phyloP scores from a whole-genome alignment of 2,329 filamentous ascomycete genomes.

The Incumbomyces delicatus region DNA sequence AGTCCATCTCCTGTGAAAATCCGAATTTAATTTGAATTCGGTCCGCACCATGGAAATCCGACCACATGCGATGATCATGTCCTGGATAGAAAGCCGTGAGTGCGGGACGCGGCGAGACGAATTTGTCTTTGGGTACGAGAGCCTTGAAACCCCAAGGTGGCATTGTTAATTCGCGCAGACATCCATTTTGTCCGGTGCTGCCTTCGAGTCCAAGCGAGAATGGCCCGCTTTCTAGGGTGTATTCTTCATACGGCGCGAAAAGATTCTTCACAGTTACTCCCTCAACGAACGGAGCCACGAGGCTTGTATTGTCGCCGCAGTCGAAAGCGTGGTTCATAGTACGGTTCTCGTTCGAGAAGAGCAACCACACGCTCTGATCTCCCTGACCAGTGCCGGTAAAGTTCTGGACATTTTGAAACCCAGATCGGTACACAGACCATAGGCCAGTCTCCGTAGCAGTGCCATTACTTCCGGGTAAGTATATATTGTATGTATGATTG shows the following conservation, averaged over 20 bases:
- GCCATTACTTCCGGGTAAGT: slow-evolving; percentile 34
- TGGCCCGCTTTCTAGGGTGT: slow-evolving; percentile 33
- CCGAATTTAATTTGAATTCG: slow-evolving; percentile 37
- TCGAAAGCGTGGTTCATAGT: slow-evolving; percentile 40
- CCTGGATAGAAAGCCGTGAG: slow-evolving; percentile 44
- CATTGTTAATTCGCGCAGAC: slow-evolving; percentile 37
- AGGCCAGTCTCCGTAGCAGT: slow-evolving; percentile 40
- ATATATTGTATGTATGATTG: slow-evolving; percentile 35
- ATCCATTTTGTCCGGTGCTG: slow-evolving; percentile 36
- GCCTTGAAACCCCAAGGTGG: slow-evolving; percentile 42
- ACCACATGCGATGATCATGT: slow-evolving; percentile 42
- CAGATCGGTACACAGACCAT: slow-evolving; percentile 41
- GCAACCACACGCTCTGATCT: slow-evolving; percentile 25
- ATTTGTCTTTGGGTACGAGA: slow-evolving; percentile 39
- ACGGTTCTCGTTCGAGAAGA: slow-evolving; percentile 23
- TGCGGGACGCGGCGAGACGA: slow-evolving; percentile 35
- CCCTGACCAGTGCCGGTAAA: slow-evolving; percentile 26
- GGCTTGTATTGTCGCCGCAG: slow-evolving; percentile 28
- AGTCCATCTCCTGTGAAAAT: slow-evolving; percentile 46
- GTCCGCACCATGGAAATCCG: slow-evolving; percentile 26
- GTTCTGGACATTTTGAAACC: slow-evolving; percentile 34
- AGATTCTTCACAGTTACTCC: slow-evolving; percentile 43
- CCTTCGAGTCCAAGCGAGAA: slow-evolving; percentile 30
- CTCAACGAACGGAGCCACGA: slow-evolving; percentile 41
- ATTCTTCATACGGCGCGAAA: slow-evolving; percentile 45